Percentiles rank a stretch among this genome's conserved stretches.
Conservation (phyloP, 306 rosid species). For the Chamaecrista fasciculata region DNA sequence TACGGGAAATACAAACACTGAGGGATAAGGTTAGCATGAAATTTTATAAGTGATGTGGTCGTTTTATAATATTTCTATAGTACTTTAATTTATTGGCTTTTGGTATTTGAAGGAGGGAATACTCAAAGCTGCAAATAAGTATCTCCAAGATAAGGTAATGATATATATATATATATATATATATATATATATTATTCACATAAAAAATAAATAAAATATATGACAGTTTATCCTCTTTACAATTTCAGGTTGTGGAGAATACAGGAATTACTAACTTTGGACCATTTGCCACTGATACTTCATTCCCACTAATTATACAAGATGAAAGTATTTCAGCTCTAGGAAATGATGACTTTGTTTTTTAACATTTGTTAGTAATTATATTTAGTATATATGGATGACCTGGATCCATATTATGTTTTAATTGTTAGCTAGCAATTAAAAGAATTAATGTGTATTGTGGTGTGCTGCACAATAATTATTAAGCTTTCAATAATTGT, state of each 20-base stretch:
- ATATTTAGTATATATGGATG: not conserved
- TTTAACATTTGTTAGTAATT: not conserved
- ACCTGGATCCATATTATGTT: too few species aligned
- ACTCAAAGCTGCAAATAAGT: conserved; percentile 53
- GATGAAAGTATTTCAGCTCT: conserved; percentile 57
- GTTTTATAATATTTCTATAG: too few species aligned
- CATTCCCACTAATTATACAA: conserved; percentile 52
- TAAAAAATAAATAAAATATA: not conserved
- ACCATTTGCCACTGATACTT: conserved; percentile 40
- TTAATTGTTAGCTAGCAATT: too few species aligned
- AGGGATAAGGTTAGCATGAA: conserved; percentile 60
- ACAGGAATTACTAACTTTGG: conserved; percentile 34
- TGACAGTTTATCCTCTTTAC: too few species aligned
- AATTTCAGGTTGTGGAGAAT: conserved; percentile 63
- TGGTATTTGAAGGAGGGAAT: conserved; percentile 49
- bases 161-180: not conserved
- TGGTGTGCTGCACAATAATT: conserved; percentile 3
- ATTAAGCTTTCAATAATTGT: not conserved
- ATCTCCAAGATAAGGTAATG: conserved; percentile 59
- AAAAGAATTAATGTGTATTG: too few species aligned
- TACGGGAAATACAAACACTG: conserved; percentile 69
- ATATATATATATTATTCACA: not conserved
- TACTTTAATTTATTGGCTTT: not conserved
- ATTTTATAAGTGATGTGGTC: too few species aligned
- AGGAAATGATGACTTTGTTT: conserved; percentile 19